These are phyloP conservation scores for Aechmea fasciata DNA, from an alignment of 176 grass and related monocot species.

Conservation along the genomic window DNA sequence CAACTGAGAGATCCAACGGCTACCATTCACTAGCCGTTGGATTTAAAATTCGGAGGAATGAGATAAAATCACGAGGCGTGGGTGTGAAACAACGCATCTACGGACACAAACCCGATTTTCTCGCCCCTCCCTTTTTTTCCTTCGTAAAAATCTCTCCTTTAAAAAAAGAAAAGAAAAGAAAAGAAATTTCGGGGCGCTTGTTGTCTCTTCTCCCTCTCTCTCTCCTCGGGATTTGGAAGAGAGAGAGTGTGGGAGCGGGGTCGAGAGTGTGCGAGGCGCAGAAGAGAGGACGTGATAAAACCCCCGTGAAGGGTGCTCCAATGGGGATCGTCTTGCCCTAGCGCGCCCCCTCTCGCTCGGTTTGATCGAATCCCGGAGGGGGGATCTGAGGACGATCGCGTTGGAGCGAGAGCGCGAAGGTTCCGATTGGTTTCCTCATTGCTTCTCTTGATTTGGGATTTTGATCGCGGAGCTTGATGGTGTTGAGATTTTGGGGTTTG, in stretches of 20 bases:
- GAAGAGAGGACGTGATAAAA: constrained; percentile 5
- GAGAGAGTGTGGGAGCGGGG: background rate
- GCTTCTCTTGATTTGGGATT: background rate
- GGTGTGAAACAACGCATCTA: background rate
- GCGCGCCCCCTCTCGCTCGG: background rate
- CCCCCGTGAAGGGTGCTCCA: background rate
- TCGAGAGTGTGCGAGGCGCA: background rate
- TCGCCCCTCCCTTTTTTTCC: constrained; percentile 10
- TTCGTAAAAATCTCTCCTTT: constrained; percentile 1
- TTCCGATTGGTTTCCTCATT: constrained; percentile 5
- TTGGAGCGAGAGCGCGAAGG: background rate
- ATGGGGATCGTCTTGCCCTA: background rate
- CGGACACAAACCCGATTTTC: constrained; percentile 33
- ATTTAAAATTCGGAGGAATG: background rate
- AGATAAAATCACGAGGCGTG: background rate
- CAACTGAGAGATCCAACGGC: constrained; percentile 33
- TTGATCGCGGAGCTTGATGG: constrained; percentile 24
- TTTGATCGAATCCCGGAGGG: background rate
- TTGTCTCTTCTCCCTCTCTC: too few species aligned
- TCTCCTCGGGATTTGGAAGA: too few species aligned
- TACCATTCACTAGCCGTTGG: constrained; percentile 47
- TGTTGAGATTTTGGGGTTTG: background rate
- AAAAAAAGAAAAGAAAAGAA: too few species aligned
- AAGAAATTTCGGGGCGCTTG: too few species aligned
- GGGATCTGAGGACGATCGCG: constrained; percentile 2